These are phyloP conservation scores for Thraustochytrium striatum DNA, from an alignment of 352 stramenopile genomes.

Conservation along the genomic window DNA sequence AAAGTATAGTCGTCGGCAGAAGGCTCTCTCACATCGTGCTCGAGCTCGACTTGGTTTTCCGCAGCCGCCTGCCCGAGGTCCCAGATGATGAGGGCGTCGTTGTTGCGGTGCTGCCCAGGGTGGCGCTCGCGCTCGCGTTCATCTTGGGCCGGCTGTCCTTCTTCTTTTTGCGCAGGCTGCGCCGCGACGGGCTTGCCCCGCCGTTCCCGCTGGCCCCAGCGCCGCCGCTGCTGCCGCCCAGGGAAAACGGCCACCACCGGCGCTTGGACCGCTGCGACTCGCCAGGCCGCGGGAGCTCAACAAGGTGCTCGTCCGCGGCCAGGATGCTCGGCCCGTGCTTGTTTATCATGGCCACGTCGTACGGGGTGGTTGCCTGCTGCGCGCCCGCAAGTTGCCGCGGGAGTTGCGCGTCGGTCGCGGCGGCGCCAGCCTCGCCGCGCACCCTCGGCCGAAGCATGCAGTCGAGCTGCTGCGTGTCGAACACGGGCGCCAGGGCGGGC, in stretches of 20 bases:
- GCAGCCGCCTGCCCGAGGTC: no score
- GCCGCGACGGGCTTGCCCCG: neutral
- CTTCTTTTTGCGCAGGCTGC: no score
- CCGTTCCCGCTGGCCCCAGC: neutral
- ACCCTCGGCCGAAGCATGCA: neutral
- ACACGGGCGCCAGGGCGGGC: no score
- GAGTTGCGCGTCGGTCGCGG: neutral
- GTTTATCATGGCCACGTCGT: constrained; percentile 1
- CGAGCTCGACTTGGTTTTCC: no score
- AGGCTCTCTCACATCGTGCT: no score
- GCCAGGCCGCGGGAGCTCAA: neutral
- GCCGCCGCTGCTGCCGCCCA: no score
- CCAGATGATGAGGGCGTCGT: no score
- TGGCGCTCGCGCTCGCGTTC: no score
- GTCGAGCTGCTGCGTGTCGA: neutral
- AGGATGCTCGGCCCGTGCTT: neutral
- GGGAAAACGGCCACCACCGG: constrained; percentile 29
- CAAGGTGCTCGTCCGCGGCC: neutral
- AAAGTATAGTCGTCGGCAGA: no score
- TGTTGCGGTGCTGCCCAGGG: no score
- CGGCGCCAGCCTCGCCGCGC: neutral
- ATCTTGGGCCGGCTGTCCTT: no score
- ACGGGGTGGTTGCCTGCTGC: neutral
- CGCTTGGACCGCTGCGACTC: neutral
- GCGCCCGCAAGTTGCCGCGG: neutral